Conservation (phyloP, 2,329 filamentous ascomycete species). For the Fusarium piperis region DNA sequence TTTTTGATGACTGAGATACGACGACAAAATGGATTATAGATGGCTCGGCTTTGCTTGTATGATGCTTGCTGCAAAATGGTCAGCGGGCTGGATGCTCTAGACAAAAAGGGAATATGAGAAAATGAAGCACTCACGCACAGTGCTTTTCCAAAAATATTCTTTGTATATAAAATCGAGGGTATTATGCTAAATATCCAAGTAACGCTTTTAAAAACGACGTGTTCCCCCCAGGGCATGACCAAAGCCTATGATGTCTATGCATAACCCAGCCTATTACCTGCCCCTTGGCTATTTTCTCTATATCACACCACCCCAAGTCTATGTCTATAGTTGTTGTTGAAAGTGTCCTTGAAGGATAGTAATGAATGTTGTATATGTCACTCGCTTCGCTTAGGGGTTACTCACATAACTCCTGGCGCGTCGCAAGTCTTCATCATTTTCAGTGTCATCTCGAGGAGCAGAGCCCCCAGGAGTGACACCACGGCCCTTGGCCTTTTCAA, state of each 20-base stretch:
- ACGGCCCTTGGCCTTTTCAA: constrained; percentile 49
- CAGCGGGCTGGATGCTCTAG: constrained; percentile 13
- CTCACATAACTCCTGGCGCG: constrained; percentile 58
- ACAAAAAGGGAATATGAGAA: constrained; percentile 10
- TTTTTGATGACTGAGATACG: constrained; percentile 7
- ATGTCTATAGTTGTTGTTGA: constrained; percentile 1
- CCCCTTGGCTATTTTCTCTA: not conserved
- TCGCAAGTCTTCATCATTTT: constrained; percentile 52
- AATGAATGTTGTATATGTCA: not conserved
- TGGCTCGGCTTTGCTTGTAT: not conserved
- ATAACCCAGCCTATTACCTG: constrained; percentile 13
- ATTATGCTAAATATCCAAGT: constrained; percentile 38
- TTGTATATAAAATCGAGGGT: constrained; percentile 32
- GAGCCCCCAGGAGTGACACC: constrained; percentile 35
- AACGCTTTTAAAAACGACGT: not conserved
- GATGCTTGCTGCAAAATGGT: constrained; percentile 14
- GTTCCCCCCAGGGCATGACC: constrained; percentile 4
- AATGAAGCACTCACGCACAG: constrained; percentile 9
- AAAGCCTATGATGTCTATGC: constrained; percentile 10
- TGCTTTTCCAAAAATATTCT: constrained; percentile 7
- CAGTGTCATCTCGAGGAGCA: constrained; percentile 43
- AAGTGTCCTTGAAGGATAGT: not conserved
- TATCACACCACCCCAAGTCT: not conserved
- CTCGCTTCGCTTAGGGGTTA: constrained; percentile 49
- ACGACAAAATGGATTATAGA: constrained; percentile 8